Evolutionary conservation across 768 basidiomycete species (phyloP).

Genomic region (Termitomyces sp.): DNA sequence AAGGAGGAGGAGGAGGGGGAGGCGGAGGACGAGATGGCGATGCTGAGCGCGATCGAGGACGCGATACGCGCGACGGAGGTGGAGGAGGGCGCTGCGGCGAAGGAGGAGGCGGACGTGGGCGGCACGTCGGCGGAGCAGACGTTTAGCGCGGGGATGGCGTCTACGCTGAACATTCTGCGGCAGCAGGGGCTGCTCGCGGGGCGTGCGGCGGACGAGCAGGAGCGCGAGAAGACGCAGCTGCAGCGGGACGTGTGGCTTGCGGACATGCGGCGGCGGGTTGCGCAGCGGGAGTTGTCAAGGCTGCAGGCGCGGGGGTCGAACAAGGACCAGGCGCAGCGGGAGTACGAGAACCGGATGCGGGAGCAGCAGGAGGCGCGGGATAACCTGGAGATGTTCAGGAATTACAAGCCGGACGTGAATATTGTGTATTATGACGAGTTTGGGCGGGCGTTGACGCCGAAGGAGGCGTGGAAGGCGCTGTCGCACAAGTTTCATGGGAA

Average conservation of each 20-base stretch:
- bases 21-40: constrained; percentile 61
- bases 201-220: constrained; percentile 53
- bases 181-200: constrained; percentile 85
- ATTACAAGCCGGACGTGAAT: constrained; percentile 96
- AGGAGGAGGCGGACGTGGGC: constrained; percentile 23
- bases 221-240: constrained; percentile 78
- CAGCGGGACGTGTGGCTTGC: constrained; percentile 90
- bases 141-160: constrained; percentile 80
- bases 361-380: constrained; percentile 90
- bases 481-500: constrained; percentile 99
- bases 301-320: constrained; percentile 71
- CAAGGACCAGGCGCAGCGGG: constrained; percentile 90
- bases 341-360: constrained; percentile 88
- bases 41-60: constrained; percentile 75
- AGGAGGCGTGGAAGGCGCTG: constrained; percentile 98
- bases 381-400: constrained; percentile 76
- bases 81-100: constrained; percentile 36
- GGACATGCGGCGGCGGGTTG: constrained; percentile 69
- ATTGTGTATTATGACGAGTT: constrained; percentile 97
- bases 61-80: constrained; percentile 60
- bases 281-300: constrained; percentile 77
- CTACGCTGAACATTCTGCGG: constrained; percentile 82
- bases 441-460: constrained; percentile 79
- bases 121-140: constrained; percentile 78
- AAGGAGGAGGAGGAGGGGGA: constrained; percentile 78